Conservation (phyloP, 139 green algal species). For the Haematococcus lacustris region DNA sequence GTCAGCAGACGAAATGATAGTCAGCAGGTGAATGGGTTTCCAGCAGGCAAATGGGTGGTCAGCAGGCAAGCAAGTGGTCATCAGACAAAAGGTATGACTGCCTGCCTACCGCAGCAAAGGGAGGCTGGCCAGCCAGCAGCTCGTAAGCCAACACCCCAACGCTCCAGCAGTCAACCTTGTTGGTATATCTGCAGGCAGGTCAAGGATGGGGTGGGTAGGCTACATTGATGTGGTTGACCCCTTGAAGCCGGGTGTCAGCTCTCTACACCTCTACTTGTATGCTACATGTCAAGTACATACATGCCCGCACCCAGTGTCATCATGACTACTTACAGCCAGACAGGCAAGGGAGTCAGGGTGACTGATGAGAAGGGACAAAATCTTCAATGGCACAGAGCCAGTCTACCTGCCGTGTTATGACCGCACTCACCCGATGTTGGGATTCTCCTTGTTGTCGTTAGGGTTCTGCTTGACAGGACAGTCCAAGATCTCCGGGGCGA, state of each 20-base stretch:
- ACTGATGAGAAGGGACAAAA: neutral
- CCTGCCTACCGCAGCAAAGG: slow-evolving; percentile 42
- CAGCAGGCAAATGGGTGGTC: neutral
- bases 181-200: slow-evolving; percentile 25
- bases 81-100: neutral
- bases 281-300: neutral
- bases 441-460: slow-evolving; percentile 48
- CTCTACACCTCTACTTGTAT: neutral
- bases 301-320: neutral
- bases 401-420: neutral
- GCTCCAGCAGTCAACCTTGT: slow-evolving; percentile 53
- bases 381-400: neutral
- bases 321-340: neutral
- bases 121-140: slow-evolving; percentile 42
- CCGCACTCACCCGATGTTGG: neutral
- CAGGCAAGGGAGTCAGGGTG: neutral
- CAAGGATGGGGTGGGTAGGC: neutral
- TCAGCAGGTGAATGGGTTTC: neutral
- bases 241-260: neutral
- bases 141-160: slow-evolving; percentile 53
- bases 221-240: neutral
- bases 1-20: neutral
- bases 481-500: slow-evolving; percentile 57
- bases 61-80: neutral
- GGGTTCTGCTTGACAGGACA: slow-evolving; percentile 51